Evolutionary conservation across 345 rosid genomes (phyloP).

Genomic region (Lepidium africanum): DNA sequence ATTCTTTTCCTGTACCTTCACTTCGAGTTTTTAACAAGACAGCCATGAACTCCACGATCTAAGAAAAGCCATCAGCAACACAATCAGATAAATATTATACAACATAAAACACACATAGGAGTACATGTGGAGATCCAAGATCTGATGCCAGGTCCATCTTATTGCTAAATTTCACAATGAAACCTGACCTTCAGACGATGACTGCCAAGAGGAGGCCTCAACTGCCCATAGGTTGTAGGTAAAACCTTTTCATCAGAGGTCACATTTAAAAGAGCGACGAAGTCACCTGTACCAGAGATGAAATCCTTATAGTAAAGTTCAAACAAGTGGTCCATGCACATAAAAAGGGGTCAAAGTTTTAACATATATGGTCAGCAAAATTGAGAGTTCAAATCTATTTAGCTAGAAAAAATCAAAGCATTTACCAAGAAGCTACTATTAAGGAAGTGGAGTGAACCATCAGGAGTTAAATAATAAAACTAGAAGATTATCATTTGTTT

Average conservation of each 20-base stretch:
- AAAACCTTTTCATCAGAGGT: constrained; percentile 73
- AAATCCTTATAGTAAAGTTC: not conserved
- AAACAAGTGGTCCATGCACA: not conserved
- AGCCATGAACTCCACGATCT: constrained; percentile 97
- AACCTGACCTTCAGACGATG: constrained; percentile 82
- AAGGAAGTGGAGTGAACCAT: not conserved
- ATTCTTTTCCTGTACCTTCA: constrained; percentile 76
- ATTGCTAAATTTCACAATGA: not conserved
- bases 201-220: constrained; percentile 95
- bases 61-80: constrained; percentile 11
- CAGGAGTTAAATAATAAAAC: not conserved
- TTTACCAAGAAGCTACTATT: not conserved
- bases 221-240: constrained; percentile 85
- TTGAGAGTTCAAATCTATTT: not conserved
- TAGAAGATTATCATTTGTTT: not conserved
- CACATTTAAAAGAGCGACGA: constrained; percentile 61
- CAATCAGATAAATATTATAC: not conserved
- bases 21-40: constrained; percentile 69
- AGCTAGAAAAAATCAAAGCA: not conserved
- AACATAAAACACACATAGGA: not conserved
- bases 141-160: not conserved
- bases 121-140: not conserved
- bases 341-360: constrained; percentile 3
- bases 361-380: not conserved
- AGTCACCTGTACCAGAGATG: constrained; percentile 51